phyloP scores from a whole-genome alignment of 176 grass and related monocot genomes.

The Carex scoparia region DNA sequence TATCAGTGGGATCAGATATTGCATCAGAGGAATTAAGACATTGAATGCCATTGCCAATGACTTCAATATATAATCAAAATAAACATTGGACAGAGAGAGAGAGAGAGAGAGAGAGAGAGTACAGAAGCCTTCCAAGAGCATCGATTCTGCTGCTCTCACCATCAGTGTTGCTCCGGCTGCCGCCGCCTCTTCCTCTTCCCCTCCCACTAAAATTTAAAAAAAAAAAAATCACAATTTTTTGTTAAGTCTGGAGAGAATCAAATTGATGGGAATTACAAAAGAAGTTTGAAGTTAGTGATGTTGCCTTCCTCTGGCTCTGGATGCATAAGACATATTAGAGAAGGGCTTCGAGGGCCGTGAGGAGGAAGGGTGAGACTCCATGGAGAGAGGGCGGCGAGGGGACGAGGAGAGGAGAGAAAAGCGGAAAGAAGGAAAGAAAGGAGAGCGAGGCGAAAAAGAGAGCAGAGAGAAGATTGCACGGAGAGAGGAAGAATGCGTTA shows the following conservation, averaged over 20 bases:
- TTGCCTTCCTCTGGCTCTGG: conserved; percentile 16
- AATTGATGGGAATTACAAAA: background rate
- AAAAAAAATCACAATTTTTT: background rate
- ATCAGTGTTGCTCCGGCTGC: background rate
- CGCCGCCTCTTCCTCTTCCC: conserved; percentile 29
- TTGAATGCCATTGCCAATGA: background rate
- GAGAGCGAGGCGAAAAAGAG: background rate
- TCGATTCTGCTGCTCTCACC: conserved; percentile 42
- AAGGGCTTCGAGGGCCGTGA: background rate
- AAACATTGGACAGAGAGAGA: background rate
- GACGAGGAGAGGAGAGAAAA: background rate
- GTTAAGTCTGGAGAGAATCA: background rate
- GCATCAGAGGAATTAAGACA: background rate
- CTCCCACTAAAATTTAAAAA: conserved; percentile 20
- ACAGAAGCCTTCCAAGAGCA: conserved; percentile 71
- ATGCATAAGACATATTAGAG: background rate
- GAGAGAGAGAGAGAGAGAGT: conserved; percentile 9
- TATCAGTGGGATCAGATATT: background rate
- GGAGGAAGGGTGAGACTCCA: conserved; percentile 10
- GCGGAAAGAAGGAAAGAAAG: background rate
- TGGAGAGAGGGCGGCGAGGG: background rate
- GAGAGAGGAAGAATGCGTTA: conserved; percentile 9
- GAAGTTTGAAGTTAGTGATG: background rate
- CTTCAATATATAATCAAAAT: background rate
- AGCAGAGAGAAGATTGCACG: background rate